Percentiles rank a stretch among this genome's conserved stretches.
Evolutionary conservation across 2,329 filamentous ascomycete species (phyloP).

Genomic region (Ambrosiella beaveri): DNA sequence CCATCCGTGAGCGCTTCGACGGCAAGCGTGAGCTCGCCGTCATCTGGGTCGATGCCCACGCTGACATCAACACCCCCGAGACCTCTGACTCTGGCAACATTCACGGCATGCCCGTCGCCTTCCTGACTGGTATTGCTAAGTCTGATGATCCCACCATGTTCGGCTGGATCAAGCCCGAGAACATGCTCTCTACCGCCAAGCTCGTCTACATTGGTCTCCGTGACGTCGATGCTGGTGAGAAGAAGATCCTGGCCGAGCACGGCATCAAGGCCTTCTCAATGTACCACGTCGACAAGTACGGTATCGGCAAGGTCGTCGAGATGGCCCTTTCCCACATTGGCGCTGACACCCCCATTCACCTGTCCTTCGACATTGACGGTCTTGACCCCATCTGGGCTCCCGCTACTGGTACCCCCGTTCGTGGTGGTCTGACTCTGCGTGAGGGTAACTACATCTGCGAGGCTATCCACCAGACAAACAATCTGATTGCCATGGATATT

Average conservation of each 20-base stretch:
- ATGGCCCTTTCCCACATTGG: conserved; percentile 97
- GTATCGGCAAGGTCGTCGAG: conserved; percentile 90
- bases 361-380: conserved; percentile 94
- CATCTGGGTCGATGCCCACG: conserved; percentile 97
- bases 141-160: conserved; percentile 66
- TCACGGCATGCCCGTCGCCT: conserved; percentile 94
- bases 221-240: conserved; percentile 87
- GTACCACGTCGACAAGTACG: conserved; percentile 92
- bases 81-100: conserved; percentile 80
- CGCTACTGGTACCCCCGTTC: conserved; percentile 84
- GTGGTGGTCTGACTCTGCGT: conserved; percentile 79
- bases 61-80: conserved; percentile 95
- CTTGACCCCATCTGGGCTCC: conserved; percentile 93
- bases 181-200: conserved; percentile 56
- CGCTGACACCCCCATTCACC: conserved; percentile 83
- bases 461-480: conserved; percentile 63
- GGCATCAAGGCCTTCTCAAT: conserved; percentile 94
- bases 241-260: conserved; percentile 73
- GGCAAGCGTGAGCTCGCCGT: conserved; percentile 65
- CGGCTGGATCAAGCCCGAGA: conserved; percentile 68
- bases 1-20: conserved; percentile 62
- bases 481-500: conserved; percentile 61
- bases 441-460: conserved; percentile 97
- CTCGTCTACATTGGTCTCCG: conserved; percentile 92
- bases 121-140: conserved; percentile 68